phyloP scores from a whole-genome alignment of 1,139 yeast genomes.

The Yamadazyma diospyri region DNA sequence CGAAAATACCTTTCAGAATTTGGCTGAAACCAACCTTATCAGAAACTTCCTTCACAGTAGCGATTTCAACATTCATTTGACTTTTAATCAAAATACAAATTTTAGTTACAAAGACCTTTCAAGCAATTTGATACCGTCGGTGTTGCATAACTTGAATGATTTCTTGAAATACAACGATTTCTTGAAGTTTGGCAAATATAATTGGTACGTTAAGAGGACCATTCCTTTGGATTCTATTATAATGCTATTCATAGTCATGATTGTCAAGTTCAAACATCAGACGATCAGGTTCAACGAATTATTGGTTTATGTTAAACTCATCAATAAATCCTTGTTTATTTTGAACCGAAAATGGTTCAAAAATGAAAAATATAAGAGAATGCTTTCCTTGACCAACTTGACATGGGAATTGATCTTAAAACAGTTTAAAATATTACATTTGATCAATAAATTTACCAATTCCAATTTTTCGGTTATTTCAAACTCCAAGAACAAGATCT shows the following conservation, averaged over 20 bases:
- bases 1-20: conserved; percentile 42
- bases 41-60: conserved; percentile 26
- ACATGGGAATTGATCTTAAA: conserved; percentile 45
- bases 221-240: conserved; percentile 61
- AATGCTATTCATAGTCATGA: conserved; percentile 47
- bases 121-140: conserved; percentile 52
- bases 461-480: conserved; percentile 16
- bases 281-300: conserved; percentile 34
- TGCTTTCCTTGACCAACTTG: conserved; percentile 40
- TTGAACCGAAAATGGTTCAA: conserved; percentile 46
- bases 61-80: conserved; percentile 33
- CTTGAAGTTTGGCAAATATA: conserved; percentile 48
- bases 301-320: conserved; percentile 34
- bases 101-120: conserved; percentile 49
- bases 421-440: conserved; percentile 29
- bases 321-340: conserved; percentile 42
- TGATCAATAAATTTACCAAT: conserved; percentile 27
- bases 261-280: conserved; percentile 50
- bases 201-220: conserved; percentile 59
- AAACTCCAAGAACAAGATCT: conserved; percentile 13
- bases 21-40: conserved; percentile 39
- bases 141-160: conserved; percentile 55
- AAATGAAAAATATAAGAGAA: conserved; percentile 45
- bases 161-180: conserved; percentile 48
- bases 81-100: conserved; percentile 30